Base-by-base conservation (phyloP, 106 monocot genomes). In the Chionographis japonica region DNA sequence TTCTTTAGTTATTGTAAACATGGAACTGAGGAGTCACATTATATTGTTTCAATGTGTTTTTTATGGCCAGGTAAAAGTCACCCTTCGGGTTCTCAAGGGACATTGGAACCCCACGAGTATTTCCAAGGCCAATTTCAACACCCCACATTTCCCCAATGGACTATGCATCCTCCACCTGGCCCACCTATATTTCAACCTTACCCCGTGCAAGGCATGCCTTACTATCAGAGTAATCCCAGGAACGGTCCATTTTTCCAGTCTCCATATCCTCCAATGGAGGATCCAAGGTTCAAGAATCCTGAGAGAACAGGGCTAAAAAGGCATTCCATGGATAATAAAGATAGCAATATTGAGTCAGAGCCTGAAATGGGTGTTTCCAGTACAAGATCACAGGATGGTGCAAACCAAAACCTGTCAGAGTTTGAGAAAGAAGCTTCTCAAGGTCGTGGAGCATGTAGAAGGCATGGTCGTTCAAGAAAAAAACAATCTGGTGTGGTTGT, bases 401-500 rank as follows among this genome's bases (percentile, higher is more conserved):
- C 51, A 35, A 82, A 74, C 42, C 69, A 54, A 43, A 72, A 59
- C 36, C 49, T 69, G 6, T 79, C 77, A 20, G 89, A 87, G 40
- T 53, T 65, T 19, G 86, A 88, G 46, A 69, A 85, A 79, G 90
- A 83, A 67, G 59, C 51, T 55, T 75, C 67, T 80, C 61, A 61
- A 62, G 75, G 68, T 52, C 70, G 18, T 58, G 80, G 78, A 63
- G 84, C 82, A 49, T 83, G 77, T 63, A 87, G 68, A 75, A 85
- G 70, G 38, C 14, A 6, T 74, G 59, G 73, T 58, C 74, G 68
- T 51, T 83, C 85, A 54, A 73, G 89, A 38, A 92, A 84, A 58
- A 98, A 97, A 70, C 78, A 90, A 57, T 69, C 84, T 71, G 83
- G 85, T 27, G 68, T 79, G 52, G 87, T 90, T 69, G 90, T 92